phyloP scores from a whole-genome alignment of 371 early-diverging fungal genomes.

The Synchytrium microbalum region DNA sequence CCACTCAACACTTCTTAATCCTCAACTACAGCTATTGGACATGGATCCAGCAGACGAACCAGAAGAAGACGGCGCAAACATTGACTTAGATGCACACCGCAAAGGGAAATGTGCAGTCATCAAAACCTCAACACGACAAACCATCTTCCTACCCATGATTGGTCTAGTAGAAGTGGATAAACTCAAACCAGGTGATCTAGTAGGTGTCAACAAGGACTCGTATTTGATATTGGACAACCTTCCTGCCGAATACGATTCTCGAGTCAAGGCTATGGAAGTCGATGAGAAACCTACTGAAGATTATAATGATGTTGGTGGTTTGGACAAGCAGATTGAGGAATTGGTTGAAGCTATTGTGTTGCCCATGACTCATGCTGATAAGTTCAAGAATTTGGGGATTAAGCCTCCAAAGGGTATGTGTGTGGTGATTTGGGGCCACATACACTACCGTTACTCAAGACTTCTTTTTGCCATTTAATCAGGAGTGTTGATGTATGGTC shows the following conservation, averaged over 20 bases:
- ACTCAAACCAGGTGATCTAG: constrained; percentile 96
- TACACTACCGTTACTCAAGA: neutral
- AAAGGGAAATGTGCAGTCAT: constrained; percentile 98
- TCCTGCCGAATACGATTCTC: constrained; percentile 98
- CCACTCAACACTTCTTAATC: neutral
- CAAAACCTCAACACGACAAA: constrained; percentile 95
- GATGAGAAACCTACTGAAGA: constrained; percentile 99
- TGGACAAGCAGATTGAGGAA: constrained; percentile 99
- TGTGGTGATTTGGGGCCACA: neutral
- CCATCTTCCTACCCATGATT: constrained; percentile 95
- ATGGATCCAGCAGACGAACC: constrained; percentile 80
- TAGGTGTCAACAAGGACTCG: constrained; percentile 99
- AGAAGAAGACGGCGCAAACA: constrained; percentile 89
- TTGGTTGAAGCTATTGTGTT: constrained; percentile 98
- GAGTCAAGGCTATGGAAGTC: constrained; percentile 99
- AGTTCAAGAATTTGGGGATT: constrained; percentile 94
- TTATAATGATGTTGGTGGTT: constrained; percentile 98
- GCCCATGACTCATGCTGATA: constrained; percentile 96
- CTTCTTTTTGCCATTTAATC: neutral
- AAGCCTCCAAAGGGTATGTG: constrained; percentile 89
- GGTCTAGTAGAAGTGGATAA: constrained; percentile 93
- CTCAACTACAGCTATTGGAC: constrained; percentile 67
- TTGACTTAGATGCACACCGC: constrained; percentile 84
- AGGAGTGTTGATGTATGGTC: constrained; percentile 97
- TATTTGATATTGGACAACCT: constrained; percentile 97